Base-by-base conservation (phyloP, 164 flowering plant species). In the Nymphaea colorata region DNA sequence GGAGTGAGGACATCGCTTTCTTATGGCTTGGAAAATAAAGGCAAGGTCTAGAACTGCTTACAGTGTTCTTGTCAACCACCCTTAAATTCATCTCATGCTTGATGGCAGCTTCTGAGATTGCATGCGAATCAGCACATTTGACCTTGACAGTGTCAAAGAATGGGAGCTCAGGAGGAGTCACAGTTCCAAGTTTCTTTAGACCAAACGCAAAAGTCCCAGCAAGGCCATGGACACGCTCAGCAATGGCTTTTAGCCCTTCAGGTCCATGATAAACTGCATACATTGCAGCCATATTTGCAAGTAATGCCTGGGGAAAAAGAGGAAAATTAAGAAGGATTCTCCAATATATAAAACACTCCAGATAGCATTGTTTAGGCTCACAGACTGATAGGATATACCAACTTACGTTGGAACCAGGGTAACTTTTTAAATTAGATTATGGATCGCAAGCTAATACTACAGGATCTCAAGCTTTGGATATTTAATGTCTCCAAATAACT, bases 261-360 rank as follows among this genome's bases (percentile, higher is more conserved):
- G 99, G 99, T 69, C 99, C 98, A 76, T 94, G 99, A 74, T 94
- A 94, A 59, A 94, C 92, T 42, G 96, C 95, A 78, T 83, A 94
- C 99, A 94, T 94, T 62, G 98, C 97, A 79, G 99, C 89, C 99
- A 94, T 91, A 76, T 94, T 94, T 73, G 99, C 99, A 71, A 94
- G 95, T 75, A 94, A 75, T 7, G 98, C 99, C 99, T 94, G 16
- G 16, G 36, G 16, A 61, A 61, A 8, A 55, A 55, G 16, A 8
- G 59, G 16, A 55, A 10, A 2, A 55, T 16, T 55, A 16, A 8
- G 59, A 55, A 10, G 59, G 59, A 55, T 8, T 55, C 16, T 55
- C 59, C 59, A 10, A 55, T 55, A 10, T 55, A 10, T 55, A 55
- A 8, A 55, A 55, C 16, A 55, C 10, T 55, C 16, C 59, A 55